phyloP scores from a whole-genome alignment of 1,284 basidiomycete genomes.

The Vanrija humicola region DNA sequence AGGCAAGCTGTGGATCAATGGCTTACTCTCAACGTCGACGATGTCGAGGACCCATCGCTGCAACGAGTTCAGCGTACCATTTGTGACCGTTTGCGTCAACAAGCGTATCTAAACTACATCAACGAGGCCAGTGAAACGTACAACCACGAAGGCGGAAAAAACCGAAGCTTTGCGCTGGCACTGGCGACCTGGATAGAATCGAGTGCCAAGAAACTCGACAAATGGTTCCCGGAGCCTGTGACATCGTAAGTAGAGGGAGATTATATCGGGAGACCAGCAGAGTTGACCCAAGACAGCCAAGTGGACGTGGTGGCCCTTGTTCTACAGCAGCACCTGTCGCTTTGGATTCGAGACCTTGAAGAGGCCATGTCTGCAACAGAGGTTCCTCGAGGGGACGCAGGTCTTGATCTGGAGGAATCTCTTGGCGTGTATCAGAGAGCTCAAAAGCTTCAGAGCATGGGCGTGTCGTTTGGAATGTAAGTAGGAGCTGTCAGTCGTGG shows the following conservation, averaged over 20 bases:
- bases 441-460: conserved; percentile 63
- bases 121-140: conserved; percentile 57
- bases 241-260: conserved; percentile 58
- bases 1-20: conserved; percentile 69
- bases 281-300: conserved; percentile 51
- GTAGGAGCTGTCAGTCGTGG: background rate
- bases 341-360: conserved; percentile 72
- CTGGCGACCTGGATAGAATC: conserved; percentile 89
- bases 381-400: conserved; percentile 48
- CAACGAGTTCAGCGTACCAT: conserved; percentile 58
- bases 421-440: conserved; percentile 74
- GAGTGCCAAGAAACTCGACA: conserved; percentile 69
- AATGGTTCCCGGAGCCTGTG: conserved; percentile 73
- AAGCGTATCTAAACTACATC: conserved; percentile 67
- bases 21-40: conserved; percentile 62
- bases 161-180: conserved; percentile 52
- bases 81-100: conserved; percentile 62
- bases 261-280: too few relatives aligned
- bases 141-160: conserved; percentile 33
- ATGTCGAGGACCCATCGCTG: conserved; percentile 34
- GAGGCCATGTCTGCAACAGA: conserved; percentile 49
- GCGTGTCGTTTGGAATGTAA: conserved; percentile 60
- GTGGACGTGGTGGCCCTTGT: conserved; percentile 77
- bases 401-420: conserved; percentile 80
- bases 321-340: conserved; percentile 67